A percentile compares a stretch with the other conserved stretches of the same genome.
These are phyloP conservation scores for Spergularia bocconei DNA, from an alignment of 148 eudicot genomes.

Conservation along the genomic window DNA sequence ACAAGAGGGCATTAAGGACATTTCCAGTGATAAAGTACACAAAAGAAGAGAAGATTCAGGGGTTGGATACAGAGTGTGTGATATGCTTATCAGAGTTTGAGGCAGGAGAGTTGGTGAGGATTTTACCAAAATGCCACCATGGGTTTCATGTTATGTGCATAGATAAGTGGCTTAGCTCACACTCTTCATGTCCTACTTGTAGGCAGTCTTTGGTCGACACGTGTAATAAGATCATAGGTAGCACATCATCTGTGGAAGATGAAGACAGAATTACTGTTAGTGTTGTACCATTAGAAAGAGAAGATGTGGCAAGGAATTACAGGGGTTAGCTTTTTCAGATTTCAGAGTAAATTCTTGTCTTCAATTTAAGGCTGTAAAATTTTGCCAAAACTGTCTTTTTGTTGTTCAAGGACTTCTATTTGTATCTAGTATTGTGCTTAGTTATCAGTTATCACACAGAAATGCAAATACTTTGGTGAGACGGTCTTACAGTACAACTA, in stretches of 20 bases:
- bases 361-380: background rate
- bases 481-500: too few species aligned
- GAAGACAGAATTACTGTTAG: conserved; percentile 26
- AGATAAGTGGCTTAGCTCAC: conserved; percentile 73
- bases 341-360: background rate
- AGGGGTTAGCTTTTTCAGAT: conserved; percentile 13
- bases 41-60: conserved; percentile 44
- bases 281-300: conserved; percentile 51
- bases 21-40: conserved; percentile 52
- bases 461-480: too few species aligned
- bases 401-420: too few species aligned
- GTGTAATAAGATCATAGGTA: conserved; percentile 49
- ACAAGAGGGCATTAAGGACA: conserved; percentile 64
- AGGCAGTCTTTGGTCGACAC: conserved; percentile 67
- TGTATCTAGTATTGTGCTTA: too few species aligned
- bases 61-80: conserved; percentile 62
- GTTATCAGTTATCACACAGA: too few species aligned
- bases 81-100: conserved; percentile 77
- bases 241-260: background rate
- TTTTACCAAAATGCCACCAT: conserved; percentile 81
- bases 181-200: conserved; percentile 91
- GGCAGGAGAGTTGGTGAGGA: conserved; percentile 43
- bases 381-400: background rate
- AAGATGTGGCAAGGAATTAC: conserved; percentile 46
- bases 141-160: conserved; percentile 79